Base-by-base conservation (phyloP, 352 stramenopile genomes). In the Plasmopara viticola region DNA sequence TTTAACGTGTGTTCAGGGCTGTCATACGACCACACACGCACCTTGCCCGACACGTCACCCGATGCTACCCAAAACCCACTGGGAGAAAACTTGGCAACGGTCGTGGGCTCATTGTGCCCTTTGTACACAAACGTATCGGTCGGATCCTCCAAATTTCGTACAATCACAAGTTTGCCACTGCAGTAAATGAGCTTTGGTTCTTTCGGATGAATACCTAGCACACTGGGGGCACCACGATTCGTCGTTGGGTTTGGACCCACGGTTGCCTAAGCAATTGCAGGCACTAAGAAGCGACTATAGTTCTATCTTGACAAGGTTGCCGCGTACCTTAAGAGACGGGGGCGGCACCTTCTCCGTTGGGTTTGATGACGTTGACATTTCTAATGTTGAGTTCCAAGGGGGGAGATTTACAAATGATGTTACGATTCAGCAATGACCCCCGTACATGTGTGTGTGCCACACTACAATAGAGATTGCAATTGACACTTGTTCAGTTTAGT, bases 21-120 rank as follows among this genome's bases (percentile, higher is more conserved):
- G 73, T 98, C 95, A 56, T 93, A 98, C 28, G 92, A 93, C 96
- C 96, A 99, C 39, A 99, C 78, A 20, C 96, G 88, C 4, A 99
- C 72, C 61, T 95, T 95, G 54, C 94, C 94, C 14, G 82, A 84
- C 20, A 75, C 60, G 53, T 98, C 94, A 15, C 80, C 92, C 9
- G 82, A 96, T 20, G 87, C 87, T 34, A 98, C 87, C 81, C 95
- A 99, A 53, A 88, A 97, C 39, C 96, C 96, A 40, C 82, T 96
- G 0, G 95, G 94, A 14, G 85, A 96, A 64, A 99, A 97, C 68
- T 96, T 95, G 50, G 87, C 88, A 17, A 93, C 84, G 0, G 90
- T 97, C 12, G 91, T 96, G 14, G 70, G 70, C 37, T 94, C 78
- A 44, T 95, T 95, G 71, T 98, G 95, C 51, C 94, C 94, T 47